phyloP scores from a whole-genome alignment of 345 rosid species.

The Corchorus capsularis region DNA sequence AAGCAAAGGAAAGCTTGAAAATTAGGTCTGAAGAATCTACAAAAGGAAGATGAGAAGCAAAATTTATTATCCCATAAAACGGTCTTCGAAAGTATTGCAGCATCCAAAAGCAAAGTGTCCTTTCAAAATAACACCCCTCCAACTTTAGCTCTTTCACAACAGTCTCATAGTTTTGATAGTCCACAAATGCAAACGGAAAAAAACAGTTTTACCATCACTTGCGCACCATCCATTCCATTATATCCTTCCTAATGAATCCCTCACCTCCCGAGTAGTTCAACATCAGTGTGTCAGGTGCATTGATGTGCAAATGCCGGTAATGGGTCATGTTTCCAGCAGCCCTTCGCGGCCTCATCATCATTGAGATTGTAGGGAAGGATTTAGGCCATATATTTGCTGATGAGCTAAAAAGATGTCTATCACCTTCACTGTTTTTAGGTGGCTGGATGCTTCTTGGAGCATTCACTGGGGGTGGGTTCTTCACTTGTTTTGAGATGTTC shows the following conservation, averaged over 20 bases:
- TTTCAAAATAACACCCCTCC: slow-evolving; percentile 2
- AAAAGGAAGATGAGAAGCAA: neutral
- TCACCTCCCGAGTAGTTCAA: slow-evolving; percentile 36
- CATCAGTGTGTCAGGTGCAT: slow-evolving; percentile 27
- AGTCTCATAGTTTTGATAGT: slow-evolving; percentile 8
- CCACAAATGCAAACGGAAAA: slow-evolving; percentile 6
- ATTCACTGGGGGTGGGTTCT: slow-evolving; percentile 41
- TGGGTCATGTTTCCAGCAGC: slow-evolving; percentile 55
- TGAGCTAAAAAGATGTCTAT: slow-evolving; percentile 57
- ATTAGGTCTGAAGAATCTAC: neutral
- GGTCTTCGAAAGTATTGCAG: neutral
- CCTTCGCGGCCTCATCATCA: slow-evolving; percentile 62
- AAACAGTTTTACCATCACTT: slow-evolving; percentile 24
- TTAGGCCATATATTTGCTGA: slow-evolving; percentile 45
- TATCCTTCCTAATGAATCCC: slow-evolving; percentile 68
- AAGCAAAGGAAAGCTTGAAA: neutral
- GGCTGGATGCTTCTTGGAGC: slow-evolving; percentile 35
- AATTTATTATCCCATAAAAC: slow-evolving; percentile 9
- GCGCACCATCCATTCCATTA: slow-evolving; percentile 64
- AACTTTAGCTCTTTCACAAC: neutral
- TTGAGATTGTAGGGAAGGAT: slow-evolving; percentile 58
- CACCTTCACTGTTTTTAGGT: slow-evolving; percentile 49
- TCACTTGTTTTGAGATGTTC: slow-evolving; percentile 44
- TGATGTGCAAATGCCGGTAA: slow-evolving; percentile 49
- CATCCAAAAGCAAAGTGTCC: neutral